Evolutionary conservation across 192 early-diverging fungal species (phyloP), one percentile per base, ranked within the genome.

Genomic region (Paraglomus brasilianum): DNA sequence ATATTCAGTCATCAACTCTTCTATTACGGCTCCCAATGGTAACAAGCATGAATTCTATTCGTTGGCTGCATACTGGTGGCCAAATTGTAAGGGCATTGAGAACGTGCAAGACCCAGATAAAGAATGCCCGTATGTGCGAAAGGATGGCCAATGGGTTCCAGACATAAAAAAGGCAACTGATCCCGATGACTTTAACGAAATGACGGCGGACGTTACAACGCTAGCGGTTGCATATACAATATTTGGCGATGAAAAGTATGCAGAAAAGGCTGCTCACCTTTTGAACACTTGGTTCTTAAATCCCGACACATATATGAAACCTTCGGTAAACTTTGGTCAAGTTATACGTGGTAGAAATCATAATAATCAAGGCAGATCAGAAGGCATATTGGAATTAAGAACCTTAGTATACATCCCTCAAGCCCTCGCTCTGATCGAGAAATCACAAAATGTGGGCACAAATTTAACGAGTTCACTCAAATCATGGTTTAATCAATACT

Each of bases 401-500:
- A 30, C 30, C 30, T 2, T 30, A 30, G 30, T 30, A 30, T 30
- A 30, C 3, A 30, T 30, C 30, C 30, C 30, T 3, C 30, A 30
- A 30, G 30, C 30, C 3, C 30, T 30, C 3, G 30, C 30, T 30
- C 3, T 30, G 30, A 30, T 30, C 30, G 30, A 30, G 30, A 30
- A 30, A 30, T 30, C 30, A 30, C 1, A 30, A 30, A 30, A 1
- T 30, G 30, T 30, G 30, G 30, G 30, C 30, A 30, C 1, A 30
- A 30, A 3, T 2, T 30, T 30, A 30, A 30, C 30, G 30, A 1
- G 30, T 30, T 3, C 30, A 30, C 30, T 30, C 30, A 30, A 30
- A 30, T 30, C 21, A 13, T 79, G 78, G 75, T 73, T 74, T 30
- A 10, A 44, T 1, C 5, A 68, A 5, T 79, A 77, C 59, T 53